Evolutionary conservation across 768 basidiomycete species (phyloP), one percentile per base, ranked within the genome.

Genomic region (Mycena leptocephala): DNA sequence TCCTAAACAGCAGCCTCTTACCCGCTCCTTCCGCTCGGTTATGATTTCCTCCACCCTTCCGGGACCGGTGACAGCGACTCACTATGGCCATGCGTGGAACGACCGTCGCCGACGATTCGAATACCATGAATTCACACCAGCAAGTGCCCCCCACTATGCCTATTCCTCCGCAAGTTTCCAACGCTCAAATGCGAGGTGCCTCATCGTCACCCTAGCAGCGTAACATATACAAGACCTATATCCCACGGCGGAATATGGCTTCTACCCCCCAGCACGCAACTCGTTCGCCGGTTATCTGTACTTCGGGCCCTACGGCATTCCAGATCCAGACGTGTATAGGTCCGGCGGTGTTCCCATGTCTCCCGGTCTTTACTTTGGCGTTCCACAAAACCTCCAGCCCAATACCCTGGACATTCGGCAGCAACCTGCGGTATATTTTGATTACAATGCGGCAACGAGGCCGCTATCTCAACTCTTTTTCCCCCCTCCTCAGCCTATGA

Each of bases 381-480:
- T 88, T 35, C 84, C 86, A 63, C 88, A 87, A 78, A 76, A 83
- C 62, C 78, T 89, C 61, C 89, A 90, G 74, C 85, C 87, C 70
- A 87, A 87, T 82, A 79, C 86, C 76, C 78, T 84, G 65, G 88
- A 88, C 67, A 76, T 87, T 30, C 85, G 85, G 61, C 88, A 88
- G 77, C 92, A 92, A 77, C 85, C 90, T 39, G 87, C 87, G 43
- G 76, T 91, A 65, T 94, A 91, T 83, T 94, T 91, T 67, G 92
- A 93, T 78, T 94, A 91, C 78, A 81, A 87, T 63, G 86, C 85
- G 22, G 84, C 87, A 58, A 84, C 88, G 61, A 88, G 89, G 53
- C 87, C 89, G 5, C 85, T 89, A 39, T 90, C 92, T 16, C 93
- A 91, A 74, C 94, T 88, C 80, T 95, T 88, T 80, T 93, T 92